Base-by-base conservation (phyloP, 2,329 filamentous ascomycete genomes). In the Coleophoma cylindrospora region DNA sequence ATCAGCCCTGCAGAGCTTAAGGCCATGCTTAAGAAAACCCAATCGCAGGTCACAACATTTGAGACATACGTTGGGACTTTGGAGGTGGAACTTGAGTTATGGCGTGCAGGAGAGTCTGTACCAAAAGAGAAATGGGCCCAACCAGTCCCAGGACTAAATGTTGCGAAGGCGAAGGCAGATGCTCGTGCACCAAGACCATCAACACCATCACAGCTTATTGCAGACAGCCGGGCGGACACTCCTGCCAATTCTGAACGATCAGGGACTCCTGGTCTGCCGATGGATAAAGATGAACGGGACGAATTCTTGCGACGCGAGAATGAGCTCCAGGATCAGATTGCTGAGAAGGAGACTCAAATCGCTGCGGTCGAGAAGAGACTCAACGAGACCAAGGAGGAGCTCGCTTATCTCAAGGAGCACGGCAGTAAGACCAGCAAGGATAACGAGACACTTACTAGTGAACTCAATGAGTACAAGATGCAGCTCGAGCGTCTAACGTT, bases 241-340 rank as follows among this genome's bases (percentile, higher is more conserved):
- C 82, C 81, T 6, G 72, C 71, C 5, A 71, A 88, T 52, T 86
- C 91, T 8, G 92, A 97, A 57, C 83, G 92, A 43, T 83, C 91
- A 14, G 87, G 86, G 47, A 97, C 92, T 12, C 92, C 92, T 3
- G 91, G 88, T 63, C 74, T 96, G 57, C 83, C 89, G 37, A 75
- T 97, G 52, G 94, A 99, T 50, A 96, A 95, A 71, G 94, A 99
- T 60, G 94, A 99, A 71, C 86, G 91, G 53, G 94, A 99, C 63
- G 94, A 99, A 66, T 99, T 97, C 63, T 70, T 99, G 57, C 83
- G 90, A 61, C 84, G 94, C 49, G 94, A 99, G 68, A 99, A 99
- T 62, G 94, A 99, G 67, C 79, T 99, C 40, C 94, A 97, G 67
- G 94, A 99, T 66, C 92, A 97, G 72, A 80, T 99, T 48, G 86